These are phyloP conservation scores for Penicillium verrucosum DNA, from an alignment of 2,329 filamentous ascomycete species.

Conservation along the genomic window DNA sequence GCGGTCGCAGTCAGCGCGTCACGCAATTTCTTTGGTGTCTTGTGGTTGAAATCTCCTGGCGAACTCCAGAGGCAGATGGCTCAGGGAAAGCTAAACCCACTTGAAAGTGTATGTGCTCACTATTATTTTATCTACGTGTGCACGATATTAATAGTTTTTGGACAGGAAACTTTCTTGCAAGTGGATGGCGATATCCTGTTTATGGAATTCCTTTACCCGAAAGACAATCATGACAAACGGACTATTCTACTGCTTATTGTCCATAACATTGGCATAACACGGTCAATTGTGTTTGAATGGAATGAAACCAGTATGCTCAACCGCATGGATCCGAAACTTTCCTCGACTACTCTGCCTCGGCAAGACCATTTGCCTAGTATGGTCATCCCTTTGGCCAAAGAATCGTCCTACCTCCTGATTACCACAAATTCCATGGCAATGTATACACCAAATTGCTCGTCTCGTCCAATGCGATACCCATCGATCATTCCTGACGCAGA, in stretches of 20 bases:
- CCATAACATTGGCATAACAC: slow-evolving; percentile 43
- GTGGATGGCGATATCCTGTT: slow-evolving; percentile 75
- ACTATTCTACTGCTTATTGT: slow-evolving; percentile 72
- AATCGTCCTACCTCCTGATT: slow-evolving; percentile 68
- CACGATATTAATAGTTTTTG: neutral
- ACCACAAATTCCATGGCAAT: slow-evolving; percentile 56
- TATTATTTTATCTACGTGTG: neutral
- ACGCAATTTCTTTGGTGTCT: slow-evolving; percentile 69
- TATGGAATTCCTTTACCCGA: slow-evolving; percentile 80
- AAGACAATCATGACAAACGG: slow-evolving; percentile 61
- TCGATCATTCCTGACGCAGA: slow-evolving; percentile 27
- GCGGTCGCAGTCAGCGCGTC: slow-evolving; percentile 66
- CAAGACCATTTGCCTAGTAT: slow-evolving; percentile 60
- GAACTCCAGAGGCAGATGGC: slow-evolving; percentile 52
- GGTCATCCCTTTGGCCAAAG: slow-evolving; percentile 67
- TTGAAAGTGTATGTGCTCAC: slow-evolving; percentile 51
- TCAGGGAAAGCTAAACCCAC: slow-evolving; percentile 53
- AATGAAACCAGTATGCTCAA: slow-evolving; percentile 48
- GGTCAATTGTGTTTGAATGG: slow-evolving; percentile 53
- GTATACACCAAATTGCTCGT: slow-evolving; percentile 43
- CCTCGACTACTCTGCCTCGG: slow-evolving; percentile 19
- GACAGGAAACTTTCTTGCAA: slow-evolving; percentile 47
- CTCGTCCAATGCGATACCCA: slow-evolving; percentile 30
- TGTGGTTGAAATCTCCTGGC: slow-evolving; percentile 61
- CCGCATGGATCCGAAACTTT: slow-evolving; percentile 48